These are phyloP conservation scores for Yamadazyma olivae DNA, from an alignment of 805 yeast species.

Conservation along the genomic window DNA sequence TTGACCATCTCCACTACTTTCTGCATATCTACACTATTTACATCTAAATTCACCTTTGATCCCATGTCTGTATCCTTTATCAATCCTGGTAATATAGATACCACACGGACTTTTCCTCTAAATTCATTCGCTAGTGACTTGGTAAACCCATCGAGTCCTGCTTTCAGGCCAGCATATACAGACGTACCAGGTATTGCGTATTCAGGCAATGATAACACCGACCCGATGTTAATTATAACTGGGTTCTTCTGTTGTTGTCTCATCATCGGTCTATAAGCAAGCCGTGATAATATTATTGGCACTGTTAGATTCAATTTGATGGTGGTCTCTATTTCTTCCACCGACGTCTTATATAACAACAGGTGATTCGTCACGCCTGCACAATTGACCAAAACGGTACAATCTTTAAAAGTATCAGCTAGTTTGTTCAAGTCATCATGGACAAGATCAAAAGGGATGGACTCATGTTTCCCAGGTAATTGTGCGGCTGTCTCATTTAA, in stretches of 20 bases:
- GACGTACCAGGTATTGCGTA: constrained; percentile 50
- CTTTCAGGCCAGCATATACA: constrained; percentile 68
- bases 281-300: constrained; percentile 57
- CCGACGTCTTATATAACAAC: constrained; percentile 44
- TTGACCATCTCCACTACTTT: constrained; percentile 26
- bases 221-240: constrained; percentile 60
- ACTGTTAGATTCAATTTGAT: constrained; percentile 56
- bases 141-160: constrained; percentile 66
- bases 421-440: constrained; percentile 3
- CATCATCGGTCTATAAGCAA: constrained; percentile 52
- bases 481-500: constrained; percentile 19
- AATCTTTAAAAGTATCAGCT: constrained; percentile 5
- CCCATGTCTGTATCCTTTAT: constrained; percentile 69
- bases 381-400: constrained; percentile 51
- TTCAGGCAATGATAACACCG: constrained; percentile 50
- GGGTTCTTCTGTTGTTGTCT: constrained; percentile 22
- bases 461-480: constrained; percentile 11
- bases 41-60: constrained; percentile 18
- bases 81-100: constrained; percentile 67
- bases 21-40: constrained; percentile 21
- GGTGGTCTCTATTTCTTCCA: constrained; percentile 41
- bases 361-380: constrained; percentile 64
- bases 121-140: constrained; percentile 58
- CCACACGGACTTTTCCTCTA: constrained; percentile 54
- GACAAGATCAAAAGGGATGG: constrained; percentile 11